These are phyloP conservation scores for Aspergillus tubingensis DNA, from an alignment of 2,329 filamentous ascomycete species.

Conservation along the genomic window DNA sequence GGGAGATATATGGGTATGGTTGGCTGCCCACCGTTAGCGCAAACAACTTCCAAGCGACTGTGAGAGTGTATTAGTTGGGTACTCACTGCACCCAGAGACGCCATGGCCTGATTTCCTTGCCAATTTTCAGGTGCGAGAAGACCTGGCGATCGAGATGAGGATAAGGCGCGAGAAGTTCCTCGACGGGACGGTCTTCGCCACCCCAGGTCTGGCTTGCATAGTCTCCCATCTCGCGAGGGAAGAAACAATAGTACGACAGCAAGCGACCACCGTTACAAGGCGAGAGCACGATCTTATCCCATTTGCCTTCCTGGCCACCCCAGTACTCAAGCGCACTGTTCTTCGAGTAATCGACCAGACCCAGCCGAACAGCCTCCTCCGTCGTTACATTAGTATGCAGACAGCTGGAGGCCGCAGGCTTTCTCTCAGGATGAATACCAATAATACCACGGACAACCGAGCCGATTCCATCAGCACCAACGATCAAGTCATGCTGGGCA, in stretches of 20 bases:
- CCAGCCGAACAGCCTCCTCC: slow-evolving; percentile 60
- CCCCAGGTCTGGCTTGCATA: slow-evolving; percentile 64
- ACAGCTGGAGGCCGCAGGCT: slow-evolving; percentile 62
- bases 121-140: slow-evolving; percentile 58
- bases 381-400: slow-evolving; percentile 66
- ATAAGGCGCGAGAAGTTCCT: slow-evolving; percentile 63
- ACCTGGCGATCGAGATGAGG: slow-evolving; percentile 62
- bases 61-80: background rate
- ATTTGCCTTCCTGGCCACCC: slow-evolving; percentile 63
- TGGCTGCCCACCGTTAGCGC: slow-evolving; percentile 28
- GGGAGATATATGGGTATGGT: slow-evolving; percentile 61
- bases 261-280: slow-evolving; percentile 67
- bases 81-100: slow-evolving; percentile 61
- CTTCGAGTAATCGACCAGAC: slow-evolving; percentile 64
- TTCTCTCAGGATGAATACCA: slow-evolving; percentile 63
- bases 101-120: slow-evolving; percentile 66
- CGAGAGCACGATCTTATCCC: slow-evolving; percentile 70
- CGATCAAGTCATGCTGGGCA: slow-evolving; percentile 59
- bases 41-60: background rate
- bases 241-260: slow-evolving; percentile 71
- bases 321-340: slow-evolving; percentile 68
- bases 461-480: slow-evolving; percentile 69
- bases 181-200: slow-evolving; percentile 52
- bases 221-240: slow-evolving; percentile 61
- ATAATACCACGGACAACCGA: slow-evolving; percentile 64